phyloP scores from a whole-genome alignment of 371 early-diverging fungal species.

The Dichotomocladium elegans region DNA sequence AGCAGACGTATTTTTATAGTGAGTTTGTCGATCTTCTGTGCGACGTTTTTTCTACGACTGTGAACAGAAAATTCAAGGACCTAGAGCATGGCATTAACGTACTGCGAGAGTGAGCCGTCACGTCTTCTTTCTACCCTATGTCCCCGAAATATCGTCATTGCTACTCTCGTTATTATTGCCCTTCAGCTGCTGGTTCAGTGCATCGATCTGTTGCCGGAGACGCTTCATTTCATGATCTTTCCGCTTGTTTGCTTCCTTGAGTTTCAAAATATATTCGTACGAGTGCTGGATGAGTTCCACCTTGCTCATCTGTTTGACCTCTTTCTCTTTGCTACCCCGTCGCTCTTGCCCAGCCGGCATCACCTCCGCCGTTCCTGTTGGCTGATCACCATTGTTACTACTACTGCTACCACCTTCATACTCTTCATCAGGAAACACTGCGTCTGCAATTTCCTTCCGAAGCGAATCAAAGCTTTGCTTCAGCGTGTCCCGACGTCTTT shows the following conservation, averaged over 20 bases:
- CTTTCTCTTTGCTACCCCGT: constrained; percentile 30
- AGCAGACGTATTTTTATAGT: no score
- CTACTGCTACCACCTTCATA: constrained; percentile 1
- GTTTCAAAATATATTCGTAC: constrained; percentile 54
- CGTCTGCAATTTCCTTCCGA: constrained; percentile 60
- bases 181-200: constrained; percentile 18
- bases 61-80: no score
- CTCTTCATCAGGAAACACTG: constrained; percentile 43
- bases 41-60: no score
- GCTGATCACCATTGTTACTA: not conserved
- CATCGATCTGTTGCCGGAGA: constrained; percentile 33
- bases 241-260: constrained; percentile 43
- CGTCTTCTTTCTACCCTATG: no score
- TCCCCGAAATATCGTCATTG: no score
- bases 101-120: no score
- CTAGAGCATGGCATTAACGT: no score
- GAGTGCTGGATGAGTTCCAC: constrained; percentile 47
- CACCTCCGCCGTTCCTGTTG: not conserved
- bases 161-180: no score
- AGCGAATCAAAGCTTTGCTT: constrained; percentile 87
- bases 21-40: no score
- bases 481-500: constrained; percentile 87
- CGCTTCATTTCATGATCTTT: constrained; percentile 34
- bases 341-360: not conserved
- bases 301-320: constrained; percentile 53